These are phyloP conservation scores for Tanacetum coccineum DNA, from an alignment of 129 eudicot species.

Conservation along the genomic window DNA sequence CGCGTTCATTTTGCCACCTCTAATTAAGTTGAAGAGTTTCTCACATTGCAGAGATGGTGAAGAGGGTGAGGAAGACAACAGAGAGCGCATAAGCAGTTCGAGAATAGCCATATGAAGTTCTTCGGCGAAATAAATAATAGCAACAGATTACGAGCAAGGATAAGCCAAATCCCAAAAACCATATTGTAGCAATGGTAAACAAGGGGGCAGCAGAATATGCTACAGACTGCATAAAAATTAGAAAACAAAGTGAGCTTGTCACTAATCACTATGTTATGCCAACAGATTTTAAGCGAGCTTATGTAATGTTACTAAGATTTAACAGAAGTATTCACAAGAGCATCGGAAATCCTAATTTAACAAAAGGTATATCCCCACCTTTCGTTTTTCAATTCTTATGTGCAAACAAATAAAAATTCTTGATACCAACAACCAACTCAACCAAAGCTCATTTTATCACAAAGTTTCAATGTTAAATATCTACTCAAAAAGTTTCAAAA, in stretches of 20 bases:
- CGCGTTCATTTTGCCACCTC: background rate
- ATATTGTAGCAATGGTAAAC: conserved; percentile 54
- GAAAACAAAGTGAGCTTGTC: background rate
- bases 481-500: no score
- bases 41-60: conserved; percentile 69
- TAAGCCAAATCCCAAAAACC: conserved; percentile 72
- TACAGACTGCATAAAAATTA: conserved; percentile 62
- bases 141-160: conserved; percentile 50
- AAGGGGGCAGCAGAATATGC: conserved; percentile 62
- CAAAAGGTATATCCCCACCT: no score
- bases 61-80: conserved; percentile 47
- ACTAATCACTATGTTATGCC: no score
- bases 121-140: conserved; percentile 46
- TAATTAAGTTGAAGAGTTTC: background rate
- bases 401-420: no score
- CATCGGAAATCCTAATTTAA: no score
- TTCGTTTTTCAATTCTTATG: background rate
- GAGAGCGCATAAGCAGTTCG: conserved; percentile 55
- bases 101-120: conserved; percentile 52
- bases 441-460: no score
- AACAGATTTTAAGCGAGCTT: no score
- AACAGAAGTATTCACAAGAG: no score
- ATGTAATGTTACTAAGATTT: no score
- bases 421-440: no score
- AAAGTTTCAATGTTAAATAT: no score